Base-by-base conservation (phyloP, 805 yeast species). In the Saccharomyces mikatae region DNA sequence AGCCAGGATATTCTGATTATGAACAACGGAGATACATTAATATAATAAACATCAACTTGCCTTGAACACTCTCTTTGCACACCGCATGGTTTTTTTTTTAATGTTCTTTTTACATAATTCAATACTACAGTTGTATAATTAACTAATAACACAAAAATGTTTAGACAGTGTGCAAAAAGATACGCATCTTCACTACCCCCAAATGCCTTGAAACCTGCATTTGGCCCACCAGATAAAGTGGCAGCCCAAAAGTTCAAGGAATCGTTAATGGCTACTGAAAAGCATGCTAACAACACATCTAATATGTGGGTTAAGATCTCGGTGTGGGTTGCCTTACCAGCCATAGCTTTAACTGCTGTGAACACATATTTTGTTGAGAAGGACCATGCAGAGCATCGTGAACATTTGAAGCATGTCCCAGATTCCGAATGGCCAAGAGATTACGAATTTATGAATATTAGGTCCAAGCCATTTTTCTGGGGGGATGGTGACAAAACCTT, bases 401-500 rank as follows among this genome's bases (percentile, higher is more conserved):
- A 79, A 71, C 94, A 87, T 74, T 76, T 82, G 66, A 70, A 73
- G 51, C 77, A 77, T 65, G 76, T 89, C 55, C 72, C 89, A 32
- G 97, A 91, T 71, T 92, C 86, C 64, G 96, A 91, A 71, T 88
- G 96, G 90, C 97, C 97, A 68, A 76, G 73, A 58, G 94, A 87
- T 75, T 88, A 88, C 78, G 91, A 84, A 66, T 94, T 82, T 83
- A 91, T 86, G 80, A 94, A 94, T 81, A 73, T 90, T 65, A 89
- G 98, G 83, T 71, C 73, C 70, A 85, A 83, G 73, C 84, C 87
- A 71, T 92, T 82, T 82, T 92, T 90, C 86, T 94, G 98, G 98
- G 99, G 99, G 71, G 92, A 94, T 71, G 98, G 99, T 72, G 96
- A 91, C 80, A 84, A 88, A 82, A 89, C 98, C 59, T 77, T 86